phyloP scores from a whole-genome alignment of 164 flowering plant genomes.

The Chloranthus sessilifolius region DNA sequence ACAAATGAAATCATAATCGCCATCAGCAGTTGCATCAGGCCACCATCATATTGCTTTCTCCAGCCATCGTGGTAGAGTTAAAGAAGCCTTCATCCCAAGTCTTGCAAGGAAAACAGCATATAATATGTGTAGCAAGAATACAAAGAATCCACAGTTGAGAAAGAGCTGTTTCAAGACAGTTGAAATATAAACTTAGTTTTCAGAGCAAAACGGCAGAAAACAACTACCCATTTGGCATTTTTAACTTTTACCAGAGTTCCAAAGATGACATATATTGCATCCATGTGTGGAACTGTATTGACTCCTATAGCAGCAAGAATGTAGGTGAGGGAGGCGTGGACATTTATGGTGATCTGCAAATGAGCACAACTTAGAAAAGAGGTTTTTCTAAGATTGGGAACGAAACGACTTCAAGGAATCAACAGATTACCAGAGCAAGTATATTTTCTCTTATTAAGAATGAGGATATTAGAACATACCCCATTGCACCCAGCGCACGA shows the following conservation, averaged over 20 bases:
- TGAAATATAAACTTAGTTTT: too few relatives aligned
- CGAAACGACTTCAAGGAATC: neutral
- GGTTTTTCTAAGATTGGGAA: slow-evolving; percentile 1
- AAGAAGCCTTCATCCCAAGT: slow-evolving; percentile 72
- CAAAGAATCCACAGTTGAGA: slow-evolving; percentile 70
- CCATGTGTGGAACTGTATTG: slow-evolving; percentile 71
- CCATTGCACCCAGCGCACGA: slow-evolving; percentile 72
- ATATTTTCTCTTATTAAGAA: slow-evolving; percentile 92
- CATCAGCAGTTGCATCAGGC: neutral
- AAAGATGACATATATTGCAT: slow-evolving; percentile 58
- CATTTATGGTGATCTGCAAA: slow-evolving; percentile 79
- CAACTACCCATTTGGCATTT: too few relatives aligned
- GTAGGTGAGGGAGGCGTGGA: slow-evolving; percentile 73
- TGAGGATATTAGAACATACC: slow-evolving; percentile 72
- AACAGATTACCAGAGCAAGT: slow-evolving; percentile 66
- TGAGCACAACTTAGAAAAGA: slow-evolving; percentile 8
- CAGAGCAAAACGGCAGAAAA: too few relatives aligned
- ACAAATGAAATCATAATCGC: too few relatives aligned
- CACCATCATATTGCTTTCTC: slow-evolving; percentile 40
- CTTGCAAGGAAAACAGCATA: slow-evolving; percentile 69
- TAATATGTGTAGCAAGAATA: slow-evolving; percentile 77
- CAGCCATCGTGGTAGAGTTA: slow-evolving; percentile 74
- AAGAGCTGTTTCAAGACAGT: slow-evolving; percentile 51
- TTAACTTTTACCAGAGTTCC: slow-evolving; percentile 76
- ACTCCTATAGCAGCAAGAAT: slow-evolving; percentile 59